Evolutionary conservation across 1,284 basidiomycete genomes (phyloP), one percentile per base, ranked within the genome.

Genomic region (Leccinum angustisporum): DNA sequence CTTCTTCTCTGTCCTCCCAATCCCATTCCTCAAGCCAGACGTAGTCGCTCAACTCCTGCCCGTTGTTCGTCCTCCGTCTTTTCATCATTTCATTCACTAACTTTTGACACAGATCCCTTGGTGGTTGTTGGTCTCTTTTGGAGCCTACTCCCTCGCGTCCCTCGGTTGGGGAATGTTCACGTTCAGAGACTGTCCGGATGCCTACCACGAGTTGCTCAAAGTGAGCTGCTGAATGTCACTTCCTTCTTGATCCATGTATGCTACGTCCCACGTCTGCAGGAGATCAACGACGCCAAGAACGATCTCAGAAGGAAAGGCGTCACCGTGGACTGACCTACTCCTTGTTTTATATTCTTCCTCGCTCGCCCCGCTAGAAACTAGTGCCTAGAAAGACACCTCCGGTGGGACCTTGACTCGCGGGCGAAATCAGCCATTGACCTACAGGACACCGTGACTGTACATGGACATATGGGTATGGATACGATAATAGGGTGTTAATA

Each of bases 121-220:
- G 86, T 91, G 88, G 88, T 70, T 90, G 21, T 80, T 92, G 25
- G 87, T 92, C 2, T 77, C 86, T 4, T 90, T 91, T 63, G 90
- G 90, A 8, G 83, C 88, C 1, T 92, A 90, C 70, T 89, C 87
- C 4, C 81, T 92, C 21, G 83, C 83, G 72, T 87, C 85, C 1
- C 81, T 92, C 36, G 90, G 90, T 10, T 84, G 85, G 81, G 90
- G 89, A 2, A 70, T 92, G 50, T 81, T 86, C 61, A 86, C 85
- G 5, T 88, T 92, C 69, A 78, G 84, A 69, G 90, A 92, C 66
- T 90, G 87, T 68, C 87, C 88, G 43, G 88, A 91, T 63, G 90
- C 90, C n/a, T 89, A 91, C 67, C 78, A 83, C 25, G 86, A 87
- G 68, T 75, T 91, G 38, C 77, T 92, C 65, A 68, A 72, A 70